Percentiles rank a stretch among this genome's conserved stretches.
phyloP scores from a whole-genome alignment of 768 basidiomycete genomes.

The Crepidotus variabilis region DNA sequence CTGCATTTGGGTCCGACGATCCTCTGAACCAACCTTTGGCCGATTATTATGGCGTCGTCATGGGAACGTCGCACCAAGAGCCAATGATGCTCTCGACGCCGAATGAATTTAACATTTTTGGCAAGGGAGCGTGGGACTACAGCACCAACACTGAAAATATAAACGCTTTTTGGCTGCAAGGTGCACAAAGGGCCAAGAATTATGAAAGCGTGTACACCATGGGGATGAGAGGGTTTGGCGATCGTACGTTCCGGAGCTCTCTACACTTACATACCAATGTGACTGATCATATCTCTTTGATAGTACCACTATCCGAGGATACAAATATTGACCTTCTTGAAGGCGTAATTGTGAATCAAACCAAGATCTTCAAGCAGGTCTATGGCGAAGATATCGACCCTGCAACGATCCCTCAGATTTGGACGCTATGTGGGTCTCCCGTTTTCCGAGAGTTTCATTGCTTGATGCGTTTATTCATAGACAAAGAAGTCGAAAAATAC shows the following conservation, averaged over 20 bases:
- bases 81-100: slow-evolving; percentile 74
- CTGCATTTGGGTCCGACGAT: slow-evolving; percentile 58
- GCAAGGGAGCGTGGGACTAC: slow-evolving; percentile 61
- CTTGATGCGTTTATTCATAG: slow-evolving; percentile 16
- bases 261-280: neutral
- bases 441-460: neutral
- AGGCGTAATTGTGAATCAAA: slow-evolving; percentile 57
- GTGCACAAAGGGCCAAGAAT: slow-evolving; percentile 51
- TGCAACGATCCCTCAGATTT: slow-evolving; percentile 58
- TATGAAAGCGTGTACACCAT: slow-evolving; percentile 65
- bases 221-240: slow-evolving; percentile 66
- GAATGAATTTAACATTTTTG: slow-evolving; percentile 58
- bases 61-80: slow-evolving; percentile 76
- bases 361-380: slow-evolving; percentile 50
- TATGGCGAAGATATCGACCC: slow-evolving; percentile 40
- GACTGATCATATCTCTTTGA: neutral
- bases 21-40: slow-evolving; percentile 58
- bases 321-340: slow-evolving; percentile 50
- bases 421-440: slow-evolving; percentile 48
- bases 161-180: slow-evolving; percentile 58
- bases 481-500: slow-evolving; percentile 64
- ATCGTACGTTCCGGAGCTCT: slow-evolving; percentile 28
- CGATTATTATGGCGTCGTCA: slow-evolving; percentile 62
- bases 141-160: slow-evolving; percentile 49
- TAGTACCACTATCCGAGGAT: slow-evolving; percentile 50